Percentiles rank a stretch among this genome's conserved stretches.
phyloP scores from a whole-genome alignment of 164 flowering plant genomes.

The Umbilicus rupestris region DNA sequence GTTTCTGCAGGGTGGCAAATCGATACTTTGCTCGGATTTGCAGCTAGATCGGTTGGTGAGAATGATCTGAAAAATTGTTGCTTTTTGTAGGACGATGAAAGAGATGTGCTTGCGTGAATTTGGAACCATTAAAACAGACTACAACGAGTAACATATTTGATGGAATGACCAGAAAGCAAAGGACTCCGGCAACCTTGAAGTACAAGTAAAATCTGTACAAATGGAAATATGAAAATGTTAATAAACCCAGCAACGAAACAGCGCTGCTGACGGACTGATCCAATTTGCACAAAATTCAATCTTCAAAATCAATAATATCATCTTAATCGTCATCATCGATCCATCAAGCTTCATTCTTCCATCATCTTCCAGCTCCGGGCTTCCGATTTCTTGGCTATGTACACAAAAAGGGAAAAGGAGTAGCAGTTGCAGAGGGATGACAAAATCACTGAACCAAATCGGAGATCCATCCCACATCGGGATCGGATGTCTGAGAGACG shows the following conservation, averaged over 20 bases:
- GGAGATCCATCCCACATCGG: constrained; percentile 37
- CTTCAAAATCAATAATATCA: not conserved
- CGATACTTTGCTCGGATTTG: too few species aligned
- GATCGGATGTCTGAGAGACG: constrained; percentile 19
- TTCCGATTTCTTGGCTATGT: too few species aligned
- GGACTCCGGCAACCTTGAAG: not conserved
- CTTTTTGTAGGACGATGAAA: too few species aligned
- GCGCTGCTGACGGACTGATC: not conserved
- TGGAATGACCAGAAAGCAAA: not conserved
- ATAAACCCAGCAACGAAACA: not conserved
- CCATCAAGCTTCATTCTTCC: too few species aligned
- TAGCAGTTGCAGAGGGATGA: not conserved
- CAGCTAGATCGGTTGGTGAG: too few species aligned
- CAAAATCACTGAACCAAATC: constrained; percentile 5
- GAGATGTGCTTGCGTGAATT: not conserved
- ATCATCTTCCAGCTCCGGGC: not conserved
- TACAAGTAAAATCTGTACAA: not conserved
- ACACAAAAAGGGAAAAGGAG: not conserved
- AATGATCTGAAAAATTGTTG: too few species aligned
- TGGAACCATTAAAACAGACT: not conserved
- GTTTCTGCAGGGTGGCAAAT: too few species aligned
- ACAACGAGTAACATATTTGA: not conserved
- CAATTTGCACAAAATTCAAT: constrained; percentile 3
- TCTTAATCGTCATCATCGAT: too few species aligned
- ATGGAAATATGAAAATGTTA: not conserved